These are phyloP conservation scores for Chondrostereum purpureum DNA, from an alignment of 1,284 basidiomycete species.

Conservation along the genomic window DNA sequence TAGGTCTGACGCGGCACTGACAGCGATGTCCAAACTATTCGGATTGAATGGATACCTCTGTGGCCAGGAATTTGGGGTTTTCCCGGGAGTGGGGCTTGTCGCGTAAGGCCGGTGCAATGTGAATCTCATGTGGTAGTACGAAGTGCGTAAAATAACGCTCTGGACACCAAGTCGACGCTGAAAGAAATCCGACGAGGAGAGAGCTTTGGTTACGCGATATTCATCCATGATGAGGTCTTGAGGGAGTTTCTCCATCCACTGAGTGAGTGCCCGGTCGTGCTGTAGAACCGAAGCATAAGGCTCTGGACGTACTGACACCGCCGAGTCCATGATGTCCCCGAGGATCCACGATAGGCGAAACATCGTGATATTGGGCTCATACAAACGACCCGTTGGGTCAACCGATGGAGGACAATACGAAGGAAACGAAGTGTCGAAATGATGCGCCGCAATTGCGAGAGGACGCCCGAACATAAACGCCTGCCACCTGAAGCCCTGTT, in stretches of 20 bases:
- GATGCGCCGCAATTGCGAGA: conserved; percentile 63
- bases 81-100: conserved; percentile 16
- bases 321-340: conserved; percentile 77
- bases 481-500: conserved; percentile 74
- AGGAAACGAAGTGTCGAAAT: conserved; percentile 73
- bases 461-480: conserved; percentile 81
- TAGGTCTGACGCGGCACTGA: conserved; percentile 66
- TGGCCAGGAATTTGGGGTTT: conserved; percentile 19
- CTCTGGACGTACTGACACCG: conserved; percentile 67
- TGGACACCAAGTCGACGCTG: conserved; percentile 64
- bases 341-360: conserved; percentile 71
- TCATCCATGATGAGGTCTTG: conserved; percentile 69
- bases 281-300: conserved; percentile 66
- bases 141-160: conserved; percentile 68
- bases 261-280: conserved; percentile 57
- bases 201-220: conserved; percentile 58
- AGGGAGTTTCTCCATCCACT: conserved; percentile 71
- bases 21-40: conserved; percentile 63
- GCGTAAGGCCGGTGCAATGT: conserved; percentile 70
- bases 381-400: conserved; percentile 58
- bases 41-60: conserved; percentile 39
- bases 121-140: conserved; percentile 75
- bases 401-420: conserved; percentile 52
- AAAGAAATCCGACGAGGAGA: conserved; percentile 50
- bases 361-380: conserved; percentile 65